Evolutionary conservation across 1,139 yeast genomes (phyloP), one percentile per base, ranked within the genome.

Genomic region (Sugiyamaella xylanicola): DNA sequence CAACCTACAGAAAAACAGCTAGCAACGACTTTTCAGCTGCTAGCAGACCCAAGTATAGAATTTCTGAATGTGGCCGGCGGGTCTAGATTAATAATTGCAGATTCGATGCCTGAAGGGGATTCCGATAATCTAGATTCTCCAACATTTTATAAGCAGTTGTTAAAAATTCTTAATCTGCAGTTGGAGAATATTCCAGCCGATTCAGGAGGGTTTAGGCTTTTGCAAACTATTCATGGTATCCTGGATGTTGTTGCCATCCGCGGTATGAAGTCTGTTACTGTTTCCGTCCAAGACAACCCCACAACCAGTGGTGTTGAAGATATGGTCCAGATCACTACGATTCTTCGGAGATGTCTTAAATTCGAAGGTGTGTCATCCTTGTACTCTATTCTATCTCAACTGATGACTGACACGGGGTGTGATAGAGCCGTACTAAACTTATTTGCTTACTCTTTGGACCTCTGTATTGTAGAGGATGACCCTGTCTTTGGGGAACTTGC

Each of bases 401-500:
- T 22, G 20, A 73, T 88, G 55, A 75, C 77, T 32, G 84, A 82
- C 25, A 76, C 80, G 29, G 90, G 85, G 1, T 81, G 90, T 0
- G 76, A 87, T 35, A 79, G 82, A 53, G 77, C 87, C 0, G 77
- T 89, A 29, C 71, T 88, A 63, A 82, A 83, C 56, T 74, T 88
- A 15, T 90, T 84, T 68, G 80, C 93, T 0, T 82, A 84, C 56
- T 82, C 95, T 0, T 87, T 87, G 63, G 71, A 82, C 45, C 75
- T 86, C 42, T 81, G 80, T 58, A 74, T 83, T 2, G 81, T 83
- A 57, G 61, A 63, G 20, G 63, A 58, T n/a, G 95, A 87, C 54
- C 82, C 82, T 35, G 75, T 85, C 0, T 83, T 86, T 67, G 95
- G 95, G 0, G 93, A 87, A 60, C 72, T 89, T 51, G 77, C 92